phyloP scores from a whole-genome alignment of 306 rosid species.

The Sicyos edulis region DNA sequence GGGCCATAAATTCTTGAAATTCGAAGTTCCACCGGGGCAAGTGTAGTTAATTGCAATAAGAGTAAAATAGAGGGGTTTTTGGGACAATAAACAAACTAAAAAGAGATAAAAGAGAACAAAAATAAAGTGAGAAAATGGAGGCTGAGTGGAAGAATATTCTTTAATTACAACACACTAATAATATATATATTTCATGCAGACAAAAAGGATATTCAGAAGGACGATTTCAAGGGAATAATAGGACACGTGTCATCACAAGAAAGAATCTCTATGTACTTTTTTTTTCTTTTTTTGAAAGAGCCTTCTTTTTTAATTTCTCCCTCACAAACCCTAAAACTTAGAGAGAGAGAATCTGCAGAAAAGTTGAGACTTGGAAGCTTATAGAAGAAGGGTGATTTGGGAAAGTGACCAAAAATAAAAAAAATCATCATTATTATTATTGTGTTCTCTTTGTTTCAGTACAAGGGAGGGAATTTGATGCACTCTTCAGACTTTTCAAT shows the following conservation, averaged over 20 bases:
- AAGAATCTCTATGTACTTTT: slow-evolving; percentile 32
- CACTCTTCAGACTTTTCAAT: slow-evolving; percentile 24
- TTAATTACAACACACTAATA: background rate
- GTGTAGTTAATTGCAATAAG: background rate
- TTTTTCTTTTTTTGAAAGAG: too few species aligned
- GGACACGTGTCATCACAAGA: slow-evolving; percentile 43
- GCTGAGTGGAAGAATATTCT: slow-evolving; percentile 18
- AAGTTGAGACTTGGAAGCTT: slow-evolving; percentile 84
- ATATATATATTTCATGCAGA: slow-evolving; percentile 35
- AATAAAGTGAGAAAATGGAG: background rate
- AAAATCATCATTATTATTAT: background rate
- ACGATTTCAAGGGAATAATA: slow-evolving; percentile 43
- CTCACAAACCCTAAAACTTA: slow-evolving; percentile 2
- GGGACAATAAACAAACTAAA: background rate
- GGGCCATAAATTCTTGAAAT: too few species aligned
- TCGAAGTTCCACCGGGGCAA: too few species aligned
- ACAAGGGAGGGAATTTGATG: slow-evolving; percentile 65
- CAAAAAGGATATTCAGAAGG: slow-evolving; percentile 87
- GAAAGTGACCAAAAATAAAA: slow-evolving; percentile 72
- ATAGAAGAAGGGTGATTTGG: slow-evolving; percentile 43
- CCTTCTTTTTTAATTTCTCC: slow-evolving; percentile 15
- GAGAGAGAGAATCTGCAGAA: slow-evolving; percentile 51
- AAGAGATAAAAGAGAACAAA: background rate
- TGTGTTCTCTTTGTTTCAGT: slow-evolving; percentile 14
- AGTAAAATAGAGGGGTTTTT: background rate